phyloP scores from a whole-genome alignment of 352 stramenopile genomes.

The Phytopythium vexans region DNA sequence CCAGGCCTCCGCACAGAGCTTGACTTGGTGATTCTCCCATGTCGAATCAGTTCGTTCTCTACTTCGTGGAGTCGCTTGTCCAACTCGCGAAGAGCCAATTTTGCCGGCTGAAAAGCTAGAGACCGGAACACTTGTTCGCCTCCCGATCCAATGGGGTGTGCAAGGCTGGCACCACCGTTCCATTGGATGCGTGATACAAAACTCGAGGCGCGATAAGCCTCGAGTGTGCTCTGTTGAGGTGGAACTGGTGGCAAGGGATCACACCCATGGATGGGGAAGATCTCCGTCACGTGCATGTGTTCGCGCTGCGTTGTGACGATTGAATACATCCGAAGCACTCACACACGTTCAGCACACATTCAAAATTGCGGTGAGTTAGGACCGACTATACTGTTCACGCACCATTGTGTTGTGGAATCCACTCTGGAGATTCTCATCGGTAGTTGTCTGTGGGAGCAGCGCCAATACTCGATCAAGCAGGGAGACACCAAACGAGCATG shows the following conservation, averaged over 20 bases:
- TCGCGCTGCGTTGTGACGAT: no score
- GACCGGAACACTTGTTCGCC: slow-evolving; percentile 61
- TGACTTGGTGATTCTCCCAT: slow-evolving; percentile 43
- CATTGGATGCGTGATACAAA: slow-evolving; percentile 66
- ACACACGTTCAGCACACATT: no score
- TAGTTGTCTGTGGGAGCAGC: slow-evolving; percentile 49
- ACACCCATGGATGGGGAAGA: slow-evolving; percentile 64
- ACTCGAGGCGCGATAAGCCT: slow-evolving; percentile 32
- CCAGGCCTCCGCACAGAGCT: slow-evolving; percentile 37
- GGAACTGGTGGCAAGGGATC: slow-evolving; percentile 33
- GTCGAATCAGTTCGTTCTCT: slow-evolving; percentile 46
- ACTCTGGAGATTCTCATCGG: background rate
- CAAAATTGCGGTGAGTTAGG: no score
- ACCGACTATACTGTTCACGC: no score
- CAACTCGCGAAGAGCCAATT: slow-evolving; percentile 66
- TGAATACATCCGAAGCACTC: no score
- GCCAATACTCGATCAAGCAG: slow-evolving; percentile 68
- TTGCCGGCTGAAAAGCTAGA: slow-evolving; percentile 55
- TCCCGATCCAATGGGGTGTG: slow-evolving; percentile 40
- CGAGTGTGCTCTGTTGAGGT: slow-evolving; percentile 5
- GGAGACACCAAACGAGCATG: slow-evolving; percentile 61
- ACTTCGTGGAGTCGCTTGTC: slow-evolving; percentile 64
- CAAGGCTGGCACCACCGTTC: slow-evolving; percentile 66
- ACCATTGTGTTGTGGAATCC: no score
- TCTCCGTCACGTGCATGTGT: slow-evolving; percentile 53